Percentiles rank a stretch among this genome's conserved stretches.
Conservation (phyloP, 2,329 filamentous ascomycete species). For the Fusarium globosum region DNA sequence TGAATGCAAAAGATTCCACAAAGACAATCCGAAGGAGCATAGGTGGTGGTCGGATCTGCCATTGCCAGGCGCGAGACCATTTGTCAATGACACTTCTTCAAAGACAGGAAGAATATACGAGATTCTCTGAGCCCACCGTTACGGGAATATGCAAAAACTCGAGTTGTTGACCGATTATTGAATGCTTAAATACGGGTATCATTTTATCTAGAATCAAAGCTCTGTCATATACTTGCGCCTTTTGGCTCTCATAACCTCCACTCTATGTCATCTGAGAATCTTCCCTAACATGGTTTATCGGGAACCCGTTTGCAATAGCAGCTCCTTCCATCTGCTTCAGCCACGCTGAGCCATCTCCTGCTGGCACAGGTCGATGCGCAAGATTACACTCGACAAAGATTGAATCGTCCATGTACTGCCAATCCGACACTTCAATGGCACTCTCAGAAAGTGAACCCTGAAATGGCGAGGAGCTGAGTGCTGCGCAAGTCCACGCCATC, state of each 20-base stretch:
- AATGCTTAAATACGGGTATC: conserved; percentile 36
- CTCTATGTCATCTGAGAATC: conserved; percentile 13
- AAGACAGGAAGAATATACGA: not conserved
- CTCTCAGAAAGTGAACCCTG: conserved; percentile 47
- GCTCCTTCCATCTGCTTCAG: conserved; percentile 47
- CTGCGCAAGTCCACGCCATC: conserved; percentile 53
- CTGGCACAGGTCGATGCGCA: conserved; percentile 47
- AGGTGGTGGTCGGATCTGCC: not conserved
- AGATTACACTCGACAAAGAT: conserved; percentile 51
- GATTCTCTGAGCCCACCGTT: not conserved
- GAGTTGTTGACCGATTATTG: not conserved
- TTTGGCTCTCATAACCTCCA: not conserved
- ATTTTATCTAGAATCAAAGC: conserved; percentile 17
- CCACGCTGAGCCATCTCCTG: conserved; percentile 44
- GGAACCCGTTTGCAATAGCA: conserved; percentile 51
- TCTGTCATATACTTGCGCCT: not conserved
- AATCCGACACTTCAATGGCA: conserved; percentile 47
- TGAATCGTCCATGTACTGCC: conserved; percentile 48
- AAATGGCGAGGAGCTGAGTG: conserved; percentile 51
- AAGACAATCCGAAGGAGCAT: not conserved
- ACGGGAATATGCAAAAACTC: not conserved
- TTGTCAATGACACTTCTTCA: not conserved
- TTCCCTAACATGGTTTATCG: conserved; percentile 36
- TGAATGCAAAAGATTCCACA: rapidly evolving
- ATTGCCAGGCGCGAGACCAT: not conserved